A percentile compares a stretch with the other conserved stretches of the same genome.
These are phyloP conservation scores for Scedosporium aurantiacum DNA, from an alignment of 2,329 filamentous ascomycete species.

Conservation along the genomic window DNA sequence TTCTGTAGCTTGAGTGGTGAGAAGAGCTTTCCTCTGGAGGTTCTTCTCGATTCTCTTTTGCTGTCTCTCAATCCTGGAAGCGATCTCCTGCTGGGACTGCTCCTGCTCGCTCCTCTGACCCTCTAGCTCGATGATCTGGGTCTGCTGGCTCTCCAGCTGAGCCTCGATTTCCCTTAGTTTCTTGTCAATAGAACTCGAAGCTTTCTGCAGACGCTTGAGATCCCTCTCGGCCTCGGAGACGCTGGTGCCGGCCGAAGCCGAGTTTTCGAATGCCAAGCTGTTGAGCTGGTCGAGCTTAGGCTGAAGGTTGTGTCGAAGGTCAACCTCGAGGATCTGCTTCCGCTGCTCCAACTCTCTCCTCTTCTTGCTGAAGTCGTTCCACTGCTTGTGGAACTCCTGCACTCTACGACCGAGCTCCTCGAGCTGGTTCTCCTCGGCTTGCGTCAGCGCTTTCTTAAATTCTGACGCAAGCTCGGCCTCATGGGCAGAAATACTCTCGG, in stretches of 20 bases:
- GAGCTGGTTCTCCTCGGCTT: constrained; percentile 72
- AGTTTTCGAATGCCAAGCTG: constrained; percentile 59
- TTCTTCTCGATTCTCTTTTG: constrained; percentile 88
- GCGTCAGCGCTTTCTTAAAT: constrained; percentile 81
- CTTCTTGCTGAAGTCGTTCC: constrained; percentile 61
- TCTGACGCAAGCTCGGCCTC: constrained; percentile 73
- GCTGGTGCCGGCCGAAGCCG: constrained; percentile 47
- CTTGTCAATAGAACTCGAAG: constrained; percentile 52
- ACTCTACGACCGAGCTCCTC: constrained; percentile 58
- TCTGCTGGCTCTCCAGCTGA: constrained; percentile 46
- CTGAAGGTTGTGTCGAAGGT: constrained; percentile 79
- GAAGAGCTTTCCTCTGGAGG: constrained; percentile 73
- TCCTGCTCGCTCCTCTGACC: constrained; percentile 51
- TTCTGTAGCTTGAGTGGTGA: constrained; percentile 67
- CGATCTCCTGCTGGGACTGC: constrained; percentile 63
- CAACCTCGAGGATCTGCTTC: constrained; percentile 76
- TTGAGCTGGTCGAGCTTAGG: constrained; percentile 81
- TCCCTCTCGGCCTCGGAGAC: constrained; percentile 72
- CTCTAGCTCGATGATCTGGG: constrained; percentile 45
- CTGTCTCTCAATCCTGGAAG: constrained; percentile 67
- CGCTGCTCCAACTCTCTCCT: constrained; percentile 68
- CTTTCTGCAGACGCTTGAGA: constrained; percentile 64
- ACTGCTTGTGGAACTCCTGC: constrained; percentile 64
- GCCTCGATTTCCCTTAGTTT: constrained; percentile 66
- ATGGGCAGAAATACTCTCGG: constrained; percentile 64